These are phyloP conservation scores for Mycena citricolor DNA, from an alignment of 1,284 basidiomycete genomes.

Conservation along the genomic window DNA sequence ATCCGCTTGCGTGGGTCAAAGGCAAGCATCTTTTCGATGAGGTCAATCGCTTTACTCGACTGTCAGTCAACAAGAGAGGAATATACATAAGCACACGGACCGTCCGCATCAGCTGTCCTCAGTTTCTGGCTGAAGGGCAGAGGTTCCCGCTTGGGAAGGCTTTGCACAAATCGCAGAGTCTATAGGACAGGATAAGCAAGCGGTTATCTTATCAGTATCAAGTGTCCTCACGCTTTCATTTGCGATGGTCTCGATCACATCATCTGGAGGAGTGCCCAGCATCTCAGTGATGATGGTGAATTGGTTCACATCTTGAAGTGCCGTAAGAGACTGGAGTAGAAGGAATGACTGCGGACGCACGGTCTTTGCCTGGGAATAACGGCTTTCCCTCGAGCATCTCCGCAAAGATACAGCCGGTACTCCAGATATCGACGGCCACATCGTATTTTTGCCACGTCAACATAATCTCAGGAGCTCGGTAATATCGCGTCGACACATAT, in stretches of 20 bases:
- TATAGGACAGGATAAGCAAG: slow-evolving; percentile 38
- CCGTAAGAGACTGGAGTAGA: slow-evolving; percentile 13
- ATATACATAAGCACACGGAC: slow-evolving; percentile 43
- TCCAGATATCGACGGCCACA: slow-evolving; percentile 99
- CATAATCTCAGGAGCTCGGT: slow-evolving; percentile 99
- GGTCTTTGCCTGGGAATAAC: slow-evolving; percentile 98
- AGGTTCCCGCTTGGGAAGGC: slow-evolving; percentile 93
- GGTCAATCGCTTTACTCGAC: slow-evolving; percentile 73
- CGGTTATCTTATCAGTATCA: slow-evolving; percentile 26
- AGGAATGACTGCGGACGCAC: slow-evolving; percentile 45
- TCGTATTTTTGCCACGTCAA: slow-evolving; percentile 99
- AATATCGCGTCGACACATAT: slow-evolving; percentile 98
- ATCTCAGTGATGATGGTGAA: slow-evolving; percentile 99
- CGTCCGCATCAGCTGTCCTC: slow-evolving; percentile 84
- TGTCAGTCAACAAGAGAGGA: slow-evolving; percentile 8
- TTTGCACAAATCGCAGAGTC: slow-evolving; percentile 99
- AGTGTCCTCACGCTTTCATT: slow-evolving; percentile 83
- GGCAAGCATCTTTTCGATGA: slow-evolving; percentile 98
- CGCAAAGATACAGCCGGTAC: slow-evolving; percentile 98
- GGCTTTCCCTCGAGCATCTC: slow-evolving; percentile 99
- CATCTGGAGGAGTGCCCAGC: slow-evolving; percentile 96
- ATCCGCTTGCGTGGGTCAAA: slow-evolving; percentile 98
- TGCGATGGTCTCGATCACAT: slow-evolving; percentile 98
- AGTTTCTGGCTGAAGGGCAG: slow-evolving; percentile 96
- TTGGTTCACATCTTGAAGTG: slow-evolving; percentile 88